phyloP scores from a whole-genome alignment of 1,139 yeast species.

The Waltiozyma sp. region DNA sequence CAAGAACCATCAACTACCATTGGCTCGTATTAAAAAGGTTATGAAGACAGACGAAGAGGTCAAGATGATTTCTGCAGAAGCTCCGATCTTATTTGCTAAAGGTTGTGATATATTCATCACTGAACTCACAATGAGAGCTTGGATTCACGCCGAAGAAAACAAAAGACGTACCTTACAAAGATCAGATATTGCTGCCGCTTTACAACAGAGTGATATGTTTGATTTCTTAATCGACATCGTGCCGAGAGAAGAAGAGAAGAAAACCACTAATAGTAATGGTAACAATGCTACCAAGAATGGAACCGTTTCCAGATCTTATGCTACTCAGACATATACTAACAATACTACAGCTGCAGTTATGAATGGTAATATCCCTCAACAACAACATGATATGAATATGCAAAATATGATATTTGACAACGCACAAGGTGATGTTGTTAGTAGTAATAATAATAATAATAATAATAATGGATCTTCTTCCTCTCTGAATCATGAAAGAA shows the following conservation, averaged over 20 bases:
- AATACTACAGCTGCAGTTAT: neutral
- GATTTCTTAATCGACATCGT: constrained; percentile 93
- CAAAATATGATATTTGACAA: neutral
- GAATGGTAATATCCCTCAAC: neutral
- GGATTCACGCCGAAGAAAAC: constrained; percentile 97
- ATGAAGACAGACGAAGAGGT: constrained; percentile 98
- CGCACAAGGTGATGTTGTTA: too few relatives aligned
- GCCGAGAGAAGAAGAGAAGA: constrained; percentile 60
- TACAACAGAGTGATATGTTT: constrained; percentile 92
- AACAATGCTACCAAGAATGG: neutral
- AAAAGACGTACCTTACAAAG: constrained; percentile 89
- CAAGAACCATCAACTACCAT: constrained; percentile 85
- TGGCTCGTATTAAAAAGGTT: constrained; percentile 84
- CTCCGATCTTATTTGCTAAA: constrained; percentile 92
- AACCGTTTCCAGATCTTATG: neutral
- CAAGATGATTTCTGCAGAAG: constrained; percentile 95
- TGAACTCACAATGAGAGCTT: constrained; percentile 94
- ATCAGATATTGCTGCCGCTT: constrained; percentile 90
- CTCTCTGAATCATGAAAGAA: neutral
- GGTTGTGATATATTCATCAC: constrained; percentile 96
- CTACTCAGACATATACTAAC: neutral
- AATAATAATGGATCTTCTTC: neutral
- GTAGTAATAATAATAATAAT: too few relatives aligned
- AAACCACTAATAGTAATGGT: neutral
- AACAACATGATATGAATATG: neutral